These are phyloP conservation scores for Penicillium sp. DNA, from an alignment of 2,329 filamentous ascomycete species.

Conservation along the genomic window DNA sequence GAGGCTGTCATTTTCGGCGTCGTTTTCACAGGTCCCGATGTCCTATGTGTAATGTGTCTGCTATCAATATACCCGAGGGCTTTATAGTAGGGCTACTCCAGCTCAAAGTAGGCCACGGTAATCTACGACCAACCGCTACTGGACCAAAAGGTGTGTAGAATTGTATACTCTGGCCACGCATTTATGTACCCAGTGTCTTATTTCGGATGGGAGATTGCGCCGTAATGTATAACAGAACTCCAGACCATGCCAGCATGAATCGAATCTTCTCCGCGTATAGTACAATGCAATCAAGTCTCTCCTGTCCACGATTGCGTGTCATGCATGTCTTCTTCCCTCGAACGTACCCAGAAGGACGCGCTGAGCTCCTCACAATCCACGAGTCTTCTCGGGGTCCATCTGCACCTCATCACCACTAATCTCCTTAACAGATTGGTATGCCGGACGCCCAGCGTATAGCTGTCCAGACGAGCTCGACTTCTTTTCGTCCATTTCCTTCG, in stretches of 20 bases:
- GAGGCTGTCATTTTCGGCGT: too few species aligned
- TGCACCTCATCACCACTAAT: conserved; percentile 67
- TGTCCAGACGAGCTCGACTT: conserved; percentile 57
- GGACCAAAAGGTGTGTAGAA: too few species aligned
- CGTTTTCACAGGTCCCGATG: too few species aligned
- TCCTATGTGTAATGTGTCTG: not conserved
- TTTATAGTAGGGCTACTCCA: not conserved
- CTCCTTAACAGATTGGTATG: conserved; percentile 66
- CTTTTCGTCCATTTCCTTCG: conserved; percentile 62
- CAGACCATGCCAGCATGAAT: conserved; percentile 29
- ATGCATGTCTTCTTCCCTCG: not conserved
- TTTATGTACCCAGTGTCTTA: conserved; percentile 1
- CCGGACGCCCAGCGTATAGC: conserved; percentile 76
- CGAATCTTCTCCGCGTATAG: conserved; percentile 8
- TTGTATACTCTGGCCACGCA: not conserved
- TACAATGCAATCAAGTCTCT: conserved; percentile 1
- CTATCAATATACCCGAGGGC: not conserved
- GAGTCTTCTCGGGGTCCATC: conserved; percentile 52
- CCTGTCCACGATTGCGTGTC: not conserved
- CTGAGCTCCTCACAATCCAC: conserved; percentile 39
- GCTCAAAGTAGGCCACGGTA: too few species aligned
- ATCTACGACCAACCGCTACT: too few species aligned
- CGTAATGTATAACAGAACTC: conserved; percentile 17
- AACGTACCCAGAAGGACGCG: not conserved
- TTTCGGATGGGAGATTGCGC: conserved; percentile 12